These are phyloP conservation scores for Neonectria faginata DNA, from an alignment of 2,329 filamentous ascomycete genomes.

Conservation along the genomic window DNA sequence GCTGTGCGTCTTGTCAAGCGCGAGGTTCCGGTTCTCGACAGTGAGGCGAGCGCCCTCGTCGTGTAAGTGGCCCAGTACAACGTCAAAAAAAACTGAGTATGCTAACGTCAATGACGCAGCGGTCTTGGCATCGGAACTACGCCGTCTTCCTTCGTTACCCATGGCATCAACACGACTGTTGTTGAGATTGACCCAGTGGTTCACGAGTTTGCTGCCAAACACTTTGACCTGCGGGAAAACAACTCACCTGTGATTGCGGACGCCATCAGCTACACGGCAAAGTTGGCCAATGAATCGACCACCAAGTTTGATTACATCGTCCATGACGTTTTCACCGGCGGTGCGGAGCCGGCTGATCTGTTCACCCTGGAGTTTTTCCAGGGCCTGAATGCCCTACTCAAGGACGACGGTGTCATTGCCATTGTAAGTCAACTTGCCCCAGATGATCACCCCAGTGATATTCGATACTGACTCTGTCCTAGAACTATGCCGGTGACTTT, in stretches of 20 bases:
- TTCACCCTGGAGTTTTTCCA: conserved; percentile 89
- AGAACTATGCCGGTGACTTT: conserved; percentile 97
- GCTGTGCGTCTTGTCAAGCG: conserved; percentile 84
- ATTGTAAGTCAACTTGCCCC: conserved; percentile 72
- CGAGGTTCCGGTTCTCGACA: conserved; percentile 65
- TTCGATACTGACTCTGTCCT: conserved; percentile 31
- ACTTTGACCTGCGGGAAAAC: conserved; percentile 83
- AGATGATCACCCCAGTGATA: neutral
- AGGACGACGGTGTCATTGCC: conserved; percentile 83
- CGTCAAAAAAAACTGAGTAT: neutral
- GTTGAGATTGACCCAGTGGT: conserved; percentile 95
- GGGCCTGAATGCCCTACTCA: conserved; percentile 77
- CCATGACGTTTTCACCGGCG: conserved; percentile 97
- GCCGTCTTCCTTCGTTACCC: conserved; percentile 84
- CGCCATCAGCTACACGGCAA: conserved; percentile 76
- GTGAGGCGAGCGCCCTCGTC: conserved; percentile 82
- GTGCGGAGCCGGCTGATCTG: conserved; percentile 87
- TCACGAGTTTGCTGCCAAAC: conserved; percentile 82
- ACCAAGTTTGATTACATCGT: conserved; percentile 88
- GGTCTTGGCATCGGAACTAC: conserved; percentile 94
- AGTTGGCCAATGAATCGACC: conserved; percentile 55
- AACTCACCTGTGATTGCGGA: conserved; percentile 86
- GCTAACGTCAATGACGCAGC: conserved; percentile 55
- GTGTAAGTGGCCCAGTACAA: conserved; percentile 70
- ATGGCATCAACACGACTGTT: conserved; percentile 92